Percentiles rank a stretch among this genome's conserved stretches.
phyloP scores from a whole-genome alignment of 305 asterid genomes.

The Solanum chacoense region DNA sequence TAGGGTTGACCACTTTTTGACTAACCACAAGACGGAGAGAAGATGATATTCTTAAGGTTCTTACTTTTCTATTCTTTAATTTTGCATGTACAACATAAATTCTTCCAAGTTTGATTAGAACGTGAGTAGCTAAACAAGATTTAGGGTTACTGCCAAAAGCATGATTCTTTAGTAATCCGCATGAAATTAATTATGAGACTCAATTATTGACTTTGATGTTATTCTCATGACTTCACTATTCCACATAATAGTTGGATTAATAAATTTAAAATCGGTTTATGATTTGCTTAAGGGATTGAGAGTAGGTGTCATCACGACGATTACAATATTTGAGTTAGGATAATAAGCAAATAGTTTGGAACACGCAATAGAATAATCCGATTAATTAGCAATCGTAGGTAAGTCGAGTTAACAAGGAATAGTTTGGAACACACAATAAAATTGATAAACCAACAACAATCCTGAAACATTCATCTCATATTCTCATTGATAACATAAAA shows the following conservation, averaged over 20 bases:
- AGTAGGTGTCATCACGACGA: too few relatives aligned
- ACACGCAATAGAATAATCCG: too few relatives aligned
- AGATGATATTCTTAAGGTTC: not conserved
- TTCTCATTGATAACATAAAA: too few relatives aligned
- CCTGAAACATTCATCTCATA: not conserved
- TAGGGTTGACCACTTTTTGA: not conserved
- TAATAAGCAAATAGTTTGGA: too few relatives aligned
- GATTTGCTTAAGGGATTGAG: too few relatives aligned
- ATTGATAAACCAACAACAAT: not conserved
- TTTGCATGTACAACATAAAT: not conserved
- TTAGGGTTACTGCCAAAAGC: not conserved
- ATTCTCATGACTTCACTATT: not conserved
- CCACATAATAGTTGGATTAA: not conserved
- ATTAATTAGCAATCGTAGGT: not conserved
- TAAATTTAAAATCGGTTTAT: too few relatives aligned
- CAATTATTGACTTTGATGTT: not conserved
- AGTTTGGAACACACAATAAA: too few relatives aligned
- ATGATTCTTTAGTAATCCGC: not conserved
- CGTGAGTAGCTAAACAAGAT: not conserved
- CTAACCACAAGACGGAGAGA: not conserved
- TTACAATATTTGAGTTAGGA: too few relatives aligned
- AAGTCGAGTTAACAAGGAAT: not conserved
- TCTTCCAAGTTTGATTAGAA: not conserved
- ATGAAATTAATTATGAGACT: too few relatives aligned
- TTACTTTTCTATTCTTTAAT: not conserved